phyloP scores from a whole-genome alignment of 768 basidiomycete species.

The Podaxis sp. region DNA sequence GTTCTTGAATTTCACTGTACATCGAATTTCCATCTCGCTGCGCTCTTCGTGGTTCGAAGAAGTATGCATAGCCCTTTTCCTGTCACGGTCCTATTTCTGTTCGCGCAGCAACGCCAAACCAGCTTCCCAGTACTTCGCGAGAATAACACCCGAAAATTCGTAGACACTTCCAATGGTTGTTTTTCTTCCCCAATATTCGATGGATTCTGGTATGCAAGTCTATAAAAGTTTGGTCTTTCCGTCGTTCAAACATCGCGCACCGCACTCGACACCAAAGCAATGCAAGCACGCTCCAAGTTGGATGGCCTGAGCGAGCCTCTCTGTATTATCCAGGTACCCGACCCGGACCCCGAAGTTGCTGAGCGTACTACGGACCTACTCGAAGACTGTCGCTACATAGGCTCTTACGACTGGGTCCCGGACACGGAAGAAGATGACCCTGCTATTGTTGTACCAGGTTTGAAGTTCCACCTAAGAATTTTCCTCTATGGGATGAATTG shows the following conservation, averaged over 20 bases:
- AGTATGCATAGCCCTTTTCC: no score
- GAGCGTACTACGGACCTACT: slow-evolving; percentile 13
- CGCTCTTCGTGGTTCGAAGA: no score
- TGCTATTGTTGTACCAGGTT: slow-evolving; percentile 49
- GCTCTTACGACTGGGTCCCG: slow-evolving; percentile 54
- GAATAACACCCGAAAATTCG: no score
- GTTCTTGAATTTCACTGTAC: no score
- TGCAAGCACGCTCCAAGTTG: background rate
- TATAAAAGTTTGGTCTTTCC: background rate
- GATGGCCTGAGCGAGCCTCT: background rate
- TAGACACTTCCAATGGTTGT: no score
- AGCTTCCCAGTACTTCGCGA: no score
- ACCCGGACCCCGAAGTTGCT: background rate
- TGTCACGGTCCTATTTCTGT: no score
- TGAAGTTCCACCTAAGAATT: background rate
- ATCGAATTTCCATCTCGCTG: no score
- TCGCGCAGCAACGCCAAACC: no score
- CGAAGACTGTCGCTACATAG: slow-evolving; percentile 34
- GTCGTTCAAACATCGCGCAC: background rate
- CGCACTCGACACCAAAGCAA: background rate
- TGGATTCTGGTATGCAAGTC: background rate
- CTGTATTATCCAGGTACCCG: background rate
- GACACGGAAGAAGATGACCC: slow-evolving; percentile 27
- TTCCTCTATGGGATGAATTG: background rate
- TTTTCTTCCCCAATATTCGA: no score